A percentile compares a stretch with the other conserved stretches of the same genome.
These are phyloP conservation scores for Zea mays DNA, from an alignment of 176 grass and related monocot genomes.

Conservation along the genomic window Zm-B73-REFERENCE-NAM-5.0 NC_050097.1:27768001-27768500, in stretches of 20 bases:
- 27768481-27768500: too few species aligned
- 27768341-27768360: neutral
- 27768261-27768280: neutral
- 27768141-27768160: conserved; percentile 42
- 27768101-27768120: conserved; percentile 78
- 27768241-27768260: neutral
- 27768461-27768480: too few species aligned
- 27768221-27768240: neutral
- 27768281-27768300: neutral
- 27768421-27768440: neutral
- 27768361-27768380: too few species aligned
- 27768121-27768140: conserved; percentile 55
- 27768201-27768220: neutral
- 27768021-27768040: neutral
- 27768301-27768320: neutral
- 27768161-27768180: conserved; percentile 47
- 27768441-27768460: too few species aligned
- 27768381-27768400: neutral
- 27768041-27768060: conserved; percentile 94
- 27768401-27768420: neutral
- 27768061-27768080: conserved; percentile 99
- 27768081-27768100: conserved; percentile 99
- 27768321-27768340: neutral
- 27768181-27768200: neutral
- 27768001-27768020: conserved; percentile 3